Evolutionary conservation across 768 basidiomycete genomes (phyloP), one percentile per base, ranked within the genome.

Genomic region (Kwoniella bestiolae): DNA sequence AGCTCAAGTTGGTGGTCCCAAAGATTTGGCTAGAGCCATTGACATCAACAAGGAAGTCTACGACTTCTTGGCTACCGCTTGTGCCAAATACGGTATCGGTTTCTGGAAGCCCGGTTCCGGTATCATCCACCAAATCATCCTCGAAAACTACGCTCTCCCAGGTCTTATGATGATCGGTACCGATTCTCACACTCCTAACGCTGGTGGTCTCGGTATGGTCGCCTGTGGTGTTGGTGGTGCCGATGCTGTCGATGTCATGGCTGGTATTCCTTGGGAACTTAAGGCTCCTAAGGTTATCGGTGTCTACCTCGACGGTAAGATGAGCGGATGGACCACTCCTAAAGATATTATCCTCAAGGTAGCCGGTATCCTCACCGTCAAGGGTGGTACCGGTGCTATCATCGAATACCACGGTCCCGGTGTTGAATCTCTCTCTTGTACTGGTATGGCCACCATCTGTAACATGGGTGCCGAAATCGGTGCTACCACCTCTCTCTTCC

Each of bases 401-500:
- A 92, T 99, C 72, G 95, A 99, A 81, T 99, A 99, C 85, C 89
- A 85, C 73, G 95, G 95, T 70, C 83, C 93, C 77, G 95, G 95
- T 86, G 90, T 98, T 68, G 90, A 95, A 79, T 92, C 92, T 34
- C 87, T 99, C 66, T 96, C 94, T 52, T 92, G 91, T 87, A 99
- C 95, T 52, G 95, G 95, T 83, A 96, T 98, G 94, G 95, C 92
- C 57, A 98, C 95, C 23, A 95, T 99, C 77, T 97, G 95, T 83
- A 99, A 97, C 88, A 99, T 98, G 95, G 95, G 95, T 86, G 95
- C 95, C 73, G 95, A 99, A 83, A 97, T 98, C 77, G 95, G 95
- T 81, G 96, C 96, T 38, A 99, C 96, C 9, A 98, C 96, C 23
- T 97, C 95, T 18, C 83, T 98, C 74, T 99, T 99, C 92, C 96